phyloP scores from a whole-genome alignment of 1,139 yeast genomes.

The Pichia sp. region DNA sequence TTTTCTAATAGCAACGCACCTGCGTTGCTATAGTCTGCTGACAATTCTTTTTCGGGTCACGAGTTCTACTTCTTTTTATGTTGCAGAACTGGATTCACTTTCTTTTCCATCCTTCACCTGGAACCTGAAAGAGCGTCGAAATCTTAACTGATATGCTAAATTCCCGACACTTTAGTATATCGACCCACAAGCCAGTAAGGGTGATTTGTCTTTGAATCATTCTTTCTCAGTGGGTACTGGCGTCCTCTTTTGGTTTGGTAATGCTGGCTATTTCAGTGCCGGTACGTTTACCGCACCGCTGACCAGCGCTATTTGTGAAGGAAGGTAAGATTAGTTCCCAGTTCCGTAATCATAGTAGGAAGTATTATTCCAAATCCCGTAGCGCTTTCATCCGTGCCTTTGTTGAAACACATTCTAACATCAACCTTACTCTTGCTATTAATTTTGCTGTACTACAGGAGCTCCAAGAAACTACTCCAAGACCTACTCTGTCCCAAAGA shows the following conservation, averaged over 20 bases:
- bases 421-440: background rate
- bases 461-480: slow-evolving; percentile 99
- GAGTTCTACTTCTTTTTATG: background rate
- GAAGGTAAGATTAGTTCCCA: background rate
- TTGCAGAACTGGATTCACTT: slow-evolving; percentile 4
- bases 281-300: too few species aligned
- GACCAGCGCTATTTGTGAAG: too few species aligned
- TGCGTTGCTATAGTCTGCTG: background rate
- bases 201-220: background rate
- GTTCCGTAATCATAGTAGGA: slow-evolving; percentile 1
- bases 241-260: background rate
- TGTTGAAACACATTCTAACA: slow-evolving; percentile 9
- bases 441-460: slow-evolving; percentile 40
- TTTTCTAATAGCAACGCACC: background rate
- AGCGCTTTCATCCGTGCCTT: background rate
- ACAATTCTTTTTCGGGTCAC: slow-evolving; percentile 8
- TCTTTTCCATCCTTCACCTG: slow-evolving; percentile 20
- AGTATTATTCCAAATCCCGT: too few species aligned
- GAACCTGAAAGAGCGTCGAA: background rate
- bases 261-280: too few species aligned
- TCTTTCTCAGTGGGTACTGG: background rate
- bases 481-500: slow-evolving; percentile 99
- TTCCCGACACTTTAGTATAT: slow-evolving; percentile 81
- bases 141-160: slow-evolving; percentile 47
- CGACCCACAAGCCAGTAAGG: background rate